Evolutionary conservation across 1,139 yeast species (phyloP).

Genomic region (Sugiyamaella grinbergsii): DNA sequence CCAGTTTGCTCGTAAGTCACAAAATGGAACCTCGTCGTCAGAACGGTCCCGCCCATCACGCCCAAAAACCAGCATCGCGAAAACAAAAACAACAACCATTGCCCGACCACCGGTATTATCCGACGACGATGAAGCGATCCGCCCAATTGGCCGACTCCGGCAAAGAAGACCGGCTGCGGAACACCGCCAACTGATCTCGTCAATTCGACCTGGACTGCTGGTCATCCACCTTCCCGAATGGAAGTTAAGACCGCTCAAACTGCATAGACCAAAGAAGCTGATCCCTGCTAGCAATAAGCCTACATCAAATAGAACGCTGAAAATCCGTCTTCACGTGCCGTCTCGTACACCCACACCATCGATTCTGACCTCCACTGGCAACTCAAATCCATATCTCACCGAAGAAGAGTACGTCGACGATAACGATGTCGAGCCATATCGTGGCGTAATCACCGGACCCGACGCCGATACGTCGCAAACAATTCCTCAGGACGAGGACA

Average conservation of each 20-base stretch:
- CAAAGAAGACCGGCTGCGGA: neutral
- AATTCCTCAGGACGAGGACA: slow-evolving; percentile 57
- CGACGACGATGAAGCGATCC: slow-evolving; percentile 16
- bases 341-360: neutral
- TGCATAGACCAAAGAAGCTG: slow-evolving; percentile 1
- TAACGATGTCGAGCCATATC: slow-evolving; percentile 51
- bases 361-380: neutral
- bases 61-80: no score
- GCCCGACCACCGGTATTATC: no score
- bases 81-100: no score
- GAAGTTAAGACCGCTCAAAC: slow-evolving; percentile 9
- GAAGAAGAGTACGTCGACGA: slow-evolving; percentile 34
- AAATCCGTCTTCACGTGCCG: slow-evolving; percentile 11
- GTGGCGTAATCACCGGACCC: slow-evolving; percentile 61
- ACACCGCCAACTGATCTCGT: neutral
- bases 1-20: neutral
- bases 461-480: slow-evolving; percentile 65
- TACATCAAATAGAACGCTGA: neutral
- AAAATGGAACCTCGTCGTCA: neutral
- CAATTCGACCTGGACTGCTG: slow-evolving; percentile 5
- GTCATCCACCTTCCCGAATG: slow-evolving; percentile 17
- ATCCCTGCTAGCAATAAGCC: slow-evolving; percentile 2
- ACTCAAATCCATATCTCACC: slow-evolving; percentile 16
- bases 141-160: slow-evolving; percentile 9
- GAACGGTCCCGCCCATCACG: no score